Base-by-base conservation (phyloP, 805 yeast genomes). In the Maudiozyma barnettii region DNA sequence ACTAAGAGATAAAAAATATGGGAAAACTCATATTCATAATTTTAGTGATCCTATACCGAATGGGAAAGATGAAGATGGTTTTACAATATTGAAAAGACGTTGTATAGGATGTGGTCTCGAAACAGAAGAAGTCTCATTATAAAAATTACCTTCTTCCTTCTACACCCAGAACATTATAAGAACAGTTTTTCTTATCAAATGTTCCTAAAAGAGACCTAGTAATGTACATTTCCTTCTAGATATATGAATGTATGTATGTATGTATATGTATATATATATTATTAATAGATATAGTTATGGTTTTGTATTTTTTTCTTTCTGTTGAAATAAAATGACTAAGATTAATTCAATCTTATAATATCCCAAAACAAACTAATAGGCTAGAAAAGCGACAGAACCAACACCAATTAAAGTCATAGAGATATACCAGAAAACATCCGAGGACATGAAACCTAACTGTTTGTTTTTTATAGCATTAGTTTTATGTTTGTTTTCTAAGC, bases 101-200 rank as follows among this genome's bases (percentile, higher is more conserved):
- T 89, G 97, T 59, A 64, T 72, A 2, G 84, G 75, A 23, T 89
- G 97, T 67, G 96, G 96, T 0, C 72, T 88, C 54, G 93, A 86
- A 57, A 78, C 81, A 0, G 93, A 86, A 57, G 96, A 89, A 38
- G 45, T 50, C n/a, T 36, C 46, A 10, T n/a, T 45, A 22, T 46
- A 16, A 26, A 26, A n/a, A 13, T 23, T 13, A 21, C 29, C 6
- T 18, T n/a, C n/a, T n/a, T n/a, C n/a, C n/a, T n/a, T n/a, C n/a
- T n/a, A n/a, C n/a, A n/a, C n/a, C n/a, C n/a, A n/a, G n/a, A n/a
- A n/a, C n/a, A n/a, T n/a, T n/a, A n/a, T 36, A n/a, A 36, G n/a
- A n/a, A n/a, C n/a, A n/a, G n/a, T n/a, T n/a, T n/a, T n/a, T n/a
- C n/a, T n/a, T n/a, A n/a, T n/a, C n/a, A n/a, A n/a, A n/a, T n/a